Base-by-base conservation (phyloP, 176 grass and related monocot genomes). In the Phyllostachys edulis region DNA sequence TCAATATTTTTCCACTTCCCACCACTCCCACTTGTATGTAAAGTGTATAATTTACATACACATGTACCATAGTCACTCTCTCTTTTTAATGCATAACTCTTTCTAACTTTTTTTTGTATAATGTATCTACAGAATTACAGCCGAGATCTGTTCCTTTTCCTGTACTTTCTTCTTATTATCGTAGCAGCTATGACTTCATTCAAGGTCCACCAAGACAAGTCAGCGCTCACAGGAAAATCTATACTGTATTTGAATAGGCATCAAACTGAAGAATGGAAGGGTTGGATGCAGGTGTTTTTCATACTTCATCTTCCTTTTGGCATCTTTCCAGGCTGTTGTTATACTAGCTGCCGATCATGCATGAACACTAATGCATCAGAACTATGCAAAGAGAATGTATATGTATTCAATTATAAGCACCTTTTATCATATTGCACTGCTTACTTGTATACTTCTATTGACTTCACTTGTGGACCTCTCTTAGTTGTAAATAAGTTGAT, bases 201-300 rank as follows among this genome's bases (percentile, higher is more conserved):
- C 84, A 99, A 96, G 84, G 80, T 94, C 73, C 96, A 99, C 69
- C 89, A 96, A 71, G 96, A 99, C 65, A 99, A 95, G 69, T 98
- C 93, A 50, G 17, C 89, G 75, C 60, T 95, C 51, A 93, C 96
- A 41, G 96, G 96, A 50, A 98, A 92, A 67, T 94, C 96, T 51
- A 69, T 92, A 80, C 34, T 96, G 62, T 99, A 99, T 86, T 78
- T 99, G 85, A 96, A 99, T 73, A 94, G 96, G 81, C 96, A 99
- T 92, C 96, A 96, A 79, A 99, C 96, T 24, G 96, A 99, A 81
- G 96, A 99, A 92, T 99, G 96, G 96, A 99, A 99, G 81, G 96
- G 96, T 77, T 99, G 93, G 96, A 99, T 99, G 96, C 96, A 99
- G 96, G 96, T 99, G 75, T 50, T 80, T 85, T 67, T 77, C 42